Evolutionary conservation across 768 basidiomycete species (phyloP), one percentile per base, ranked within the genome.

Genomic region (Pulveroboletus sp.): DNA sequence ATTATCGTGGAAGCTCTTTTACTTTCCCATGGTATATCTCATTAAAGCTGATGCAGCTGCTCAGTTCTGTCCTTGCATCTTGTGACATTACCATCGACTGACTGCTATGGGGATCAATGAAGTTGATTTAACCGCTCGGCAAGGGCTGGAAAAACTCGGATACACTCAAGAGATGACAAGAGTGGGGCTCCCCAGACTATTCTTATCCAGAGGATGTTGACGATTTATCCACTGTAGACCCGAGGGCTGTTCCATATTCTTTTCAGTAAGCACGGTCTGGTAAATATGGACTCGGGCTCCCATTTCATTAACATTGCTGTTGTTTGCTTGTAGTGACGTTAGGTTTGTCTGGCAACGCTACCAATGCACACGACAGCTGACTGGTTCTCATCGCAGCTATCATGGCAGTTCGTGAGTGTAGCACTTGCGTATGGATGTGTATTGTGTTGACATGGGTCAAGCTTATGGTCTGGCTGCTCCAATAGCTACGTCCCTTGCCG

Each of bases 391-490:
- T 12, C 6, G 16, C 17, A 82, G 81, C 81, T 10, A 82, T 82
- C 27, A 76, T 81, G 70, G 79, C 81, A 25, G 80, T 82, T 49
- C 81, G 81, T 81, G 55, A 65, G 80, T 76, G n/a, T 11, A 3
- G 5, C n/a, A 6, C 6, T 11, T 3, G 9, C 37, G 3, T 34
- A 35, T 10, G 12, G 23, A 20, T 21, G 17, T 19, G 12, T 5
- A 20, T 27, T 43, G 3, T 17, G 17, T 44, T 58, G 51, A 58
- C 43, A n/a, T 10, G 40, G 38, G 11, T 21, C 5, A 45, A 82
- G 81, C 81, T 7, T 82, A 73, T 49, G 78, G 76, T 16, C 71
- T 83, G n/a, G 67, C 75, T 6, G 74, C 79, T 1, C 81, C 81
- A 14, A 73, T 83, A 39, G 76, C 76, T 1, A 82, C 81, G 1